Base-by-base conservation (phyloP, 768 basidiomycete genomes). In the Termitomyces sp. region DNA sequence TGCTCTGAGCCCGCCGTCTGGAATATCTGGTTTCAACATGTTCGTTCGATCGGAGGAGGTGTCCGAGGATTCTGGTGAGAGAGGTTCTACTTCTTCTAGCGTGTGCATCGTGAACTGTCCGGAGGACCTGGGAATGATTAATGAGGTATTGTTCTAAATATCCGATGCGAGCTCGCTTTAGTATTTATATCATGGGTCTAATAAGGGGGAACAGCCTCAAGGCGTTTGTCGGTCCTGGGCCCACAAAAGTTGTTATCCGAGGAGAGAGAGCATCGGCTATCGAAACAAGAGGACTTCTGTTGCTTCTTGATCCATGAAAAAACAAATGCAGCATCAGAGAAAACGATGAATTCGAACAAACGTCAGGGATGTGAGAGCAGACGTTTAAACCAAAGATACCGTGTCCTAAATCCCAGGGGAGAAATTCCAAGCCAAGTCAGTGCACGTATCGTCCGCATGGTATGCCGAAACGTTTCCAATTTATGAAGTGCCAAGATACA, bases 1-100 rank as follows among this genome's bases (percentile, higher is more conserved):
- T 27, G 54, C 61, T 42, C 50, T 46, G 8, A 62, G 34, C 14
- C 57, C 61, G 2, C 57, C 54, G 26, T 62, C 61, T 27, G 54
- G 49, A 39, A 59, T 55, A n/a, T 39, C 37, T 14, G 55, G 13
- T 30, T 40, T 49, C 14, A 22, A 22, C 3, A 34, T 5, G 32
- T 13, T n/a, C 36, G 8, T 13, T 30, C 36, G 26, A 30, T 13
- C 18, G 5, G 16, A 18, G 34, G 16, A 39, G 18, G 10, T 10
- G 40, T 20, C 5, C 3, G n/a, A 12, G 39, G 26, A n/a, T 39
- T 14, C 1, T 27, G 37, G 37, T 7, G 51, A 13, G 26, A 52
- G 51, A 30, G n/a, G 51, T 14, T 39, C 50, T n/a, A n/a, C 5
- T 40, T 52, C 51, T 7, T 52, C 50, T 39, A 12, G 50, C 37